Conservation (phyloP, 305 asterid species). For the Rubia tinctorum region DNA sequence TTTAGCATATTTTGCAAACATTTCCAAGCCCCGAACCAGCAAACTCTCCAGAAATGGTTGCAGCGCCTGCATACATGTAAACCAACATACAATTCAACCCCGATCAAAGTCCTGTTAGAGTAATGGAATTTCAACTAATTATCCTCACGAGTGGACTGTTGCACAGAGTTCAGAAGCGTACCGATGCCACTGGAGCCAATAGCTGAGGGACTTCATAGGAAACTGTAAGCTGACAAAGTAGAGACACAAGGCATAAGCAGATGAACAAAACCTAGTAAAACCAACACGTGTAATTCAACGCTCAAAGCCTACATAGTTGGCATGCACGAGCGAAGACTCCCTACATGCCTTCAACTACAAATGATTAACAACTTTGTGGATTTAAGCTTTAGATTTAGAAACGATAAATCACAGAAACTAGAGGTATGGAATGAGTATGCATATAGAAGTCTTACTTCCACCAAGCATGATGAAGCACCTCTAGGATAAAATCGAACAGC, state of each 20-base stretch:
- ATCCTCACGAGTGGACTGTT: not conserved
- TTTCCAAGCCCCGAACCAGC: conserved; percentile 59
- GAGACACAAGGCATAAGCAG: not conserved
- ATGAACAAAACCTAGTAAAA: not conserved
- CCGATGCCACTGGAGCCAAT: conserved; percentile 88
- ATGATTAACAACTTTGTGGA: not conserved
- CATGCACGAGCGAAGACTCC: not conserved
- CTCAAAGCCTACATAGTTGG: not conserved
- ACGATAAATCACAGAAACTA: not conserved
- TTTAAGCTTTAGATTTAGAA: conserved; percentile 7
- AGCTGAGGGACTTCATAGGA: conserved; percentile 91
- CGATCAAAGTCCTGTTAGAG: not conserved
- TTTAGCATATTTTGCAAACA: conserved; percentile 57
- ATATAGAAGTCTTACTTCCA: conserved; percentile 58
- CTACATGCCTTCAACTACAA: not conserved
- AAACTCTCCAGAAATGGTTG: conserved; percentile 76
- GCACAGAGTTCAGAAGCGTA: conserved; percentile 35
- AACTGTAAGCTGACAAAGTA: conserved; percentile 67
- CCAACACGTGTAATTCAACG: not conserved
- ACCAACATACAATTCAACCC: not conserved
- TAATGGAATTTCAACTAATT: not conserved
- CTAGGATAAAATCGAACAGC: conserved; percentile 88
- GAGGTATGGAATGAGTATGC: conserved; percentile 12
- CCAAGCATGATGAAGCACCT: conserved; percentile 64
- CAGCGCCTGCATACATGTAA: conserved; percentile 50